Conservation (phyloP, 2,329 filamentous ascomycete genomes). For the Alternaria metachromatica region DNA sequence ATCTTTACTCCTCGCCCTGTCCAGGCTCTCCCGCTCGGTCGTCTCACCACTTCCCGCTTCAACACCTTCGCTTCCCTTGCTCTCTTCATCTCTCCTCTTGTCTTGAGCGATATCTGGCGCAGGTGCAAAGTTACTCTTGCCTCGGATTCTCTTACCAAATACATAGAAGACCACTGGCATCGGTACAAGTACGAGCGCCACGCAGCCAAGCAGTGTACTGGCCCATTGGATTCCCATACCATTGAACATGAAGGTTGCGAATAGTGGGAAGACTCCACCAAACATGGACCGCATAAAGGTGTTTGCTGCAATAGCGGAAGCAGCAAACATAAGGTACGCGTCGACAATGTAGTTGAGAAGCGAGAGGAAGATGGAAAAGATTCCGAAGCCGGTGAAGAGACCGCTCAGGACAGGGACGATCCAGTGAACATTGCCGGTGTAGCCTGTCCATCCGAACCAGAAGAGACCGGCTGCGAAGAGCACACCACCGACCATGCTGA, state of each 20-base stretch:
- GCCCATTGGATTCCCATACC: slow-evolving; percentile 60
- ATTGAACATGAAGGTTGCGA: slow-evolving; percentile 63
- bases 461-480: slow-evolving; percentile 50
- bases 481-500: slow-evolving; percentile 60
- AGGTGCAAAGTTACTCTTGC: slow-evolving; percentile 53
- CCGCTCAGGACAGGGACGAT: slow-evolving; percentile 53
- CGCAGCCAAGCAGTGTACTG: slow-evolving; percentile 53
- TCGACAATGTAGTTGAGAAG: slow-evolving; percentile 66
- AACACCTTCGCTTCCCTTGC: slow-evolving; percentile 14
- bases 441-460: slow-evolving; percentile 53
- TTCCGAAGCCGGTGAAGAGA: slow-evolving; percentile 63
- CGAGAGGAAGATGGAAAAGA: slow-evolving; percentile 65
- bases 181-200: slow-evolving; percentile 52
- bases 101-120: slow-evolving; percentile 49
- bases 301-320: slow-evolving; percentile 62
- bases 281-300: slow-evolving; percentile 60
- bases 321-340: slow-evolving; percentile 63
- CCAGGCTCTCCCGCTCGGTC: slow-evolving; percentile 6
- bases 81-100: slow-evolving; percentile 44
- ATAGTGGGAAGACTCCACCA: slow-evolving; percentile 61
- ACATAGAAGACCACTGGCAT: slow-evolving; percentile 55
- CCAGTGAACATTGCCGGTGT: slow-evolving; percentile 52
- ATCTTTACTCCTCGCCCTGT: slow-evolving; percentile 21
- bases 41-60: slow-evolving; percentile 15
- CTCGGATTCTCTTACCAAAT: slow-evolving; percentile 53